A percentile compares a stretch with the other conserved stretches of the same genome.
These are phyloP conservation scores for Hypomontagnella submonticulosa DNA, from an alignment of 495 filamentous ascomycete species.

Conservation along the genomic window DNA sequence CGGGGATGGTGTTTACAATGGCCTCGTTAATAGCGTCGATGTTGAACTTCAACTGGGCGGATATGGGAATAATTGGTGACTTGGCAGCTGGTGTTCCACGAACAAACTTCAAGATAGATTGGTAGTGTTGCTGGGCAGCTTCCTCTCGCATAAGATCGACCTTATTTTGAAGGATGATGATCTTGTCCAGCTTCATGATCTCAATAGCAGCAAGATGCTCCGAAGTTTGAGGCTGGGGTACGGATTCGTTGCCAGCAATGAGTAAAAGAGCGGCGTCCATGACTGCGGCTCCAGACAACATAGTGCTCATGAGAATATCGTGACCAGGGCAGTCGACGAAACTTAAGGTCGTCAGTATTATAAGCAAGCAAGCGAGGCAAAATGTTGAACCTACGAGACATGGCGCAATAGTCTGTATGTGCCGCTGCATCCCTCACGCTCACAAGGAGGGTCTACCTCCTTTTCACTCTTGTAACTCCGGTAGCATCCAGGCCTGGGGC, in stretches of 20 bases:
- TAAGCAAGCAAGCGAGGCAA: neutral
- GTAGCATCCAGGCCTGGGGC: slow-evolving; percentile 94
- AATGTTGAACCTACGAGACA: slow-evolving; percentile 74
- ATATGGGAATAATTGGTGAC: slow-evolving; percentile 97
- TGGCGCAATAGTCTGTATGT: slow-evolving; percentile 86
- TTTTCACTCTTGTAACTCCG: slow-evolving; percentile 98
- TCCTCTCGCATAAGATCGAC: slow-evolving; percentile 98
- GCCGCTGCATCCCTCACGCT: slow-evolving; percentile 88
- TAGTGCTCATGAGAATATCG: slow-evolving; percentile 99
- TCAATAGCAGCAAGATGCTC: slow-evolving; percentile 99
- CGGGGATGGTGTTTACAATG: slow-evolving; percentile 91
- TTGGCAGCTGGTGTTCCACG: slow-evolving; percentile 95
- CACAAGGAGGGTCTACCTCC: slow-evolving; percentile 94
- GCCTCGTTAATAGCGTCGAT: slow-evolving; percentile 97
- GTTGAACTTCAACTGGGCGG: slow-evolving; percentile 98
- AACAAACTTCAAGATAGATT: slow-evolving; percentile 97
- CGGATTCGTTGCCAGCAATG: slow-evolving; percentile 98
- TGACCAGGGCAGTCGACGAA: slow-evolving; percentile 99
- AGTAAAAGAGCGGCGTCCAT: slow-evolving; percentile 98
- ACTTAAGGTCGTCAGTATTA: slow-evolving; percentile 52
- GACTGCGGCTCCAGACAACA: slow-evolving; percentile 98
- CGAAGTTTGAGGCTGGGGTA: slow-evolving; percentile 98
- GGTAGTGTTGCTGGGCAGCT: slow-evolving; percentile 88
- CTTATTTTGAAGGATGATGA: slow-evolving; percentile 99
- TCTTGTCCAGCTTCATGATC: slow-evolving; percentile 78